These are phyloP conservation scores for Ustilago cynodontis DNA, from an alignment of 1,284 basidiomycete species.

Conservation along the genomic window DNA sequence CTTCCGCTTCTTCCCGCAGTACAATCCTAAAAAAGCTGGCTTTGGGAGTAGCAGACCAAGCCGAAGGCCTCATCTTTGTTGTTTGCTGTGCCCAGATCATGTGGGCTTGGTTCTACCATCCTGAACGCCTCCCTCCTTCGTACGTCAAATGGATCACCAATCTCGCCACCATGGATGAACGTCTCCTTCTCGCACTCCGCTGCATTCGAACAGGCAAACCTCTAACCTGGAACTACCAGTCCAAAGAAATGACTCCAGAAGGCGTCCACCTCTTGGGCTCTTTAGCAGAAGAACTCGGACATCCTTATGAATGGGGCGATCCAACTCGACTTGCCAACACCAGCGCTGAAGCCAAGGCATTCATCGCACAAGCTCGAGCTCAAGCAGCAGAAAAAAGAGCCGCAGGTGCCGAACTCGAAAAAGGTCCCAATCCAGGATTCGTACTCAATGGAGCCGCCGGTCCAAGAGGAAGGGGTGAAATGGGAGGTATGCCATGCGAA, in stretches of 20 bases:
- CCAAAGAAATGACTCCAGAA: slow-evolving; percentile 39
- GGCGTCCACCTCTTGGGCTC: slow-evolving; percentile 46
- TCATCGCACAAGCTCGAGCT: slow-evolving; percentile 27
- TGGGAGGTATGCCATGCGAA: slow-evolving; percentile 69
- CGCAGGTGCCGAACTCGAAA: slow-evolving; percentile 1
- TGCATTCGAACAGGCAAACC: slow-evolving; percentile 60
- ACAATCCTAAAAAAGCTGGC: slow-evolving; percentile 13
- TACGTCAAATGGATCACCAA: slow-evolving; percentile 69
- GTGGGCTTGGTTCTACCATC: slow-evolving; percentile 69
- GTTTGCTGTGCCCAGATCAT: slow-evolving; percentile 65
- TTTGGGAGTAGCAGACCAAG: slow-evolving; percentile 32
- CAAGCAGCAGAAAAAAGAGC: slow-evolving; percentile 6
- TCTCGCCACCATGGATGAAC: slow-evolving; percentile 70
- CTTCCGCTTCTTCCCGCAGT: neutral
- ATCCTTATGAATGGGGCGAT: slow-evolving; percentile 63
- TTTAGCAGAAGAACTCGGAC: slow-evolving; percentile 58
- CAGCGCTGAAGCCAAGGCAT: slow-evolving; percentile 24
- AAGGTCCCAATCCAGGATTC: slow-evolving; percentile 30
- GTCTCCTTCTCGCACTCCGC: slow-evolving; percentile 65
- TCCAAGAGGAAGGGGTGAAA: slow-evolving; percentile 55
- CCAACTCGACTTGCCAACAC: slow-evolving; percentile 49
- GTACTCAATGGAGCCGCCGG: slow-evolving; percentile 56
- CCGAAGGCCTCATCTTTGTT: slow-evolving; percentile 62
- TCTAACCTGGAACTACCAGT: slow-evolving; percentile 64
- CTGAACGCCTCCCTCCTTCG: slow-evolving; percentile 62